These are phyloP conservation scores for Micractinium conductrix DNA, from an alignment of 139 green algal genomes.

Conservation along the genomic window DNA sequence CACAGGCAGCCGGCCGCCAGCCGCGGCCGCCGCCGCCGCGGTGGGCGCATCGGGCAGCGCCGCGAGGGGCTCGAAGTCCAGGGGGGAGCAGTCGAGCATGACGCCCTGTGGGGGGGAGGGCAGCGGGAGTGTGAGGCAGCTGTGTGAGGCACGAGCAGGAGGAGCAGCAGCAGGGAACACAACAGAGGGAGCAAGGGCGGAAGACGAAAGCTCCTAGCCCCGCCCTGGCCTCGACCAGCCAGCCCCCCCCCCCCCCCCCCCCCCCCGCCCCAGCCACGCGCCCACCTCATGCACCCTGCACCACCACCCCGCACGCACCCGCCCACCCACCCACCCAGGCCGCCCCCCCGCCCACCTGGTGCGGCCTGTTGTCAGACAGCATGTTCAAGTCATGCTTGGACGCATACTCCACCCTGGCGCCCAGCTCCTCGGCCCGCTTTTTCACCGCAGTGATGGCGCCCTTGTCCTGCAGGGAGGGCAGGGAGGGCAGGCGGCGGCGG, in stretches of 20 bases:
- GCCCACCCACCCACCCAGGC: too few relatives aligned
- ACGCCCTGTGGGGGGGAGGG: slow-evolving; percentile 43
- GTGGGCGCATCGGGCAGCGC: slow-evolving; percentile 48
- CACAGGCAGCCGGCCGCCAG: slow-evolving; percentile 48
- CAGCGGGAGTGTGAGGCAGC: too few relatives aligned
- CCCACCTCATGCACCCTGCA: too few relatives aligned
- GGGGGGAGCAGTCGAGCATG: slow-evolving; percentile 76
- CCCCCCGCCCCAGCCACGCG: too few relatives aligned
- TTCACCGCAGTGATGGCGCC: slow-evolving; percentile 21
- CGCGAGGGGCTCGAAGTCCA: slow-evolving; percentile 71
- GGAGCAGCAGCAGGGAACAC: too few relatives aligned
- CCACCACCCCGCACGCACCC: too few relatives aligned
- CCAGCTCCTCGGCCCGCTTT: slow-evolving; percentile 39
- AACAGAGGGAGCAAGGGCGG: too few relatives aligned
- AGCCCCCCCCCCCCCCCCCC: too few relatives aligned
- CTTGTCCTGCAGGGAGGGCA: neutral
- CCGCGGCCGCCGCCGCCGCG: neutral
- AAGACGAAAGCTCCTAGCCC: too few relatives aligned
- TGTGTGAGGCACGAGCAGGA: too few relatives aligned
- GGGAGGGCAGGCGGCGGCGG: neutral
- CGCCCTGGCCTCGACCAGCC: too few relatives aligned
- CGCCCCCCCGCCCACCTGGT: slow-evolving; percentile 57
- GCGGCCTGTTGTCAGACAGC: slow-evolving; percentile 78
- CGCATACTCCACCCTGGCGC: slow-evolving; percentile 39
- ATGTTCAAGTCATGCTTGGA: slow-evolving; percentile 93